Percentiles rank a stretch among this genome's conserved stretches.
Evolutionary conservation across 2,329 filamentous ascomycete genomes (phyloP).

Genomic region (Talaromyces sp.): DNA sequence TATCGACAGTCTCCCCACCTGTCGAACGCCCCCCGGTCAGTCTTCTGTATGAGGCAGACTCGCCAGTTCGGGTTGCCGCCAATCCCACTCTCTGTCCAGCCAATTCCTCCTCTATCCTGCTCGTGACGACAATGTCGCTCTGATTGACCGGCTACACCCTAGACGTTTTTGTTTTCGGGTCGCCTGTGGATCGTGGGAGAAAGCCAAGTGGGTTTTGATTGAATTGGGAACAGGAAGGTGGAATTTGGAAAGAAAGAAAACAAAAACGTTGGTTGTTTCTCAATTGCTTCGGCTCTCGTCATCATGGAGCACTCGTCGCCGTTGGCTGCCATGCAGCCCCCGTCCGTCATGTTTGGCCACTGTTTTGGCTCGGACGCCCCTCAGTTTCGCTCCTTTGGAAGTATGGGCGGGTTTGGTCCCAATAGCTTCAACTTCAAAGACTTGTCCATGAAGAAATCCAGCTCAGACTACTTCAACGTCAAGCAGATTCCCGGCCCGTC

Average conservation of each 20-base stretch:
- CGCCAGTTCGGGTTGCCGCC: neutral
- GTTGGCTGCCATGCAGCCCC: conserved; percentile 83
- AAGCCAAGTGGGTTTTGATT: neutral
- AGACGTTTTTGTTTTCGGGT: neutral
- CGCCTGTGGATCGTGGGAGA: neutral
- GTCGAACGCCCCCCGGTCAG: neutral
- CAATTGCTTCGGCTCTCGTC: neutral
- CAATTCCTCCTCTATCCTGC: neutral
- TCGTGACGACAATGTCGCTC: conserved; percentile 7
- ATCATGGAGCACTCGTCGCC: conserved; percentile 91
- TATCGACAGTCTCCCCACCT: conserved; percentile 11
- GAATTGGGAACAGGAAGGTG: neutral
- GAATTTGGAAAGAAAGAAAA: neutral
- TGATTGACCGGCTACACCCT: neutral
- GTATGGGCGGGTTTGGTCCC: conserved; percentile 53
- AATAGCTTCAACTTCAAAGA: conserved; percentile 72
- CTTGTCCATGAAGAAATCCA: conserved; percentile 63
- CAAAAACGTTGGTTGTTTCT: conserved; percentile 11
- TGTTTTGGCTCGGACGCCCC: conserved; percentile 57
- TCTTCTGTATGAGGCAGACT: neutral
- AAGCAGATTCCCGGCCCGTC: conserved; percentile 79
- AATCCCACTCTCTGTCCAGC: neutral
- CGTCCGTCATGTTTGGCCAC: conserved; percentile 55
- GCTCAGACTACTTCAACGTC: conserved; percentile 74
- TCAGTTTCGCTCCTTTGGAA: conserved; percentile 47